Percentiles rank a stretch among this genome's conserved stretches.
Evolutionary conservation across 345 rosid genomes (phyloP).

Genomic region (Crucihimalaya himalaica): DNA sequence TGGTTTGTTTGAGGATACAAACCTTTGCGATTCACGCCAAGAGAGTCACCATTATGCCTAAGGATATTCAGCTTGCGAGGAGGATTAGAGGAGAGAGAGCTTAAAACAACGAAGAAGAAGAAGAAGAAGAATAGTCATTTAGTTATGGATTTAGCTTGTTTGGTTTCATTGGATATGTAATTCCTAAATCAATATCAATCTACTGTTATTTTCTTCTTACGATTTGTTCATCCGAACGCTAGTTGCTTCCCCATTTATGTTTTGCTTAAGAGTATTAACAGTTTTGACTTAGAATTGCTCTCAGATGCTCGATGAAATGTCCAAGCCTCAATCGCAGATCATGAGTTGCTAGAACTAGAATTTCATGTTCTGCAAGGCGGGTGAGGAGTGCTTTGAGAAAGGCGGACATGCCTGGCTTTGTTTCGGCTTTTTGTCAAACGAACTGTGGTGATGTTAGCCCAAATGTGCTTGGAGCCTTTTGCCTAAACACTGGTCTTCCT

Average conservation of each 20-base stretch:
- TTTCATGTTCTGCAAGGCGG: slow-evolving; percentile 68
- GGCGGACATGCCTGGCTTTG: slow-evolving; percentile 81
- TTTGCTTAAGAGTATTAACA: too few species aligned
- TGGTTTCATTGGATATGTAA: neutral
- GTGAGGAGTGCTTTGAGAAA: slow-evolving; percentile 81
- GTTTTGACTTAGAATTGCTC: too few species aligned
- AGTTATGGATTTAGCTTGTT: neutral
- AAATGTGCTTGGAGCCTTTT: slow-evolving; percentile 94
- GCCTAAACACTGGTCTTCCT: slow-evolving; percentile 83
- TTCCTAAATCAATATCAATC: neutral
- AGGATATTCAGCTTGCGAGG: slow-evolving; percentile 61
- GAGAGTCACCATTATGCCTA: slow-evolving; percentile 67
- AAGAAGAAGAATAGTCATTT: neutral
- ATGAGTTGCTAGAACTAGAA: too few species aligned
- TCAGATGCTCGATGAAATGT: too few species aligned
- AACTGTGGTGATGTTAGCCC: slow-evolving; percentile 99
- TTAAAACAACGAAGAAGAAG: slow-evolving; percentile 8
- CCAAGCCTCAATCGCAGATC: too few species aligned
- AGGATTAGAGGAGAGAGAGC: slow-evolving; percentile 68
- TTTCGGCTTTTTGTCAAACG: slow-evolving; percentile 95
- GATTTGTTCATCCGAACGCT: neutral
- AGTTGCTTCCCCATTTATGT: too few species aligned
- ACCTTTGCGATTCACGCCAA: slow-evolving; percentile 63
- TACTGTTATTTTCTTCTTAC: neutral
- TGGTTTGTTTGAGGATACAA: slow-evolving; percentile 58